phyloP scores from a whole-genome alignment of 192 early-diverging fungal species.

The Ambispora gerdemannii region DNA sequence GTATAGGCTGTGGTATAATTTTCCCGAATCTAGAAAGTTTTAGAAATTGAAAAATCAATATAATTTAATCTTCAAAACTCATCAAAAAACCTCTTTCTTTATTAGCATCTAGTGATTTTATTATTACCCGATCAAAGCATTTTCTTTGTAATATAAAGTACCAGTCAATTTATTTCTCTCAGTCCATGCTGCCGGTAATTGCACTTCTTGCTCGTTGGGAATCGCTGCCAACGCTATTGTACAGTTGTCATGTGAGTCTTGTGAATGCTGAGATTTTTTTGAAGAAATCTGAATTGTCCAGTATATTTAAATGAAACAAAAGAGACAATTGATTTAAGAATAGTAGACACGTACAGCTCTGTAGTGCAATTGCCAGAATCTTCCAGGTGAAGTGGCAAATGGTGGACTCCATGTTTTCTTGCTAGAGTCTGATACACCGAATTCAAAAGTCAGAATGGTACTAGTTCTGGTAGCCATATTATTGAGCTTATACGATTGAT shows the following conservation, averaged over 20 bases:
- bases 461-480: background rate
- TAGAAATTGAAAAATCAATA: too few species aligned
- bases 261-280: background rate
- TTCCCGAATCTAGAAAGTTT: background rate
- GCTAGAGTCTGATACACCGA: background rate
- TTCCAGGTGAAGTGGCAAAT: background rate
- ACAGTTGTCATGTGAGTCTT: background rate
- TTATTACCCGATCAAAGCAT: background rate
- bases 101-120: too few species aligned
- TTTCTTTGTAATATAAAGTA: background rate
- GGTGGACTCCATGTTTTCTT: background rate
- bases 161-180: background rate
- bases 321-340: background rate
- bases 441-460: background rate
- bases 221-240: background rate
- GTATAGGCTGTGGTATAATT: background rate
- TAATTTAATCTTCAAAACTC: too few species aligned
- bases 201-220: background rate
- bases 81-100: too few species aligned
- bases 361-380: background rate
- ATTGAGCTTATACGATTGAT: too few species aligned
- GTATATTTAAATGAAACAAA: background rate
- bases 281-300: background rate
- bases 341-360: background rate
- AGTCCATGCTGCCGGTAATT: background rate